Evolutionary conservation across 345 rosid genomes (phyloP), one percentile per base, ranked within the genome.

Genomic region (Eucalyptus paniculata): DNA sequence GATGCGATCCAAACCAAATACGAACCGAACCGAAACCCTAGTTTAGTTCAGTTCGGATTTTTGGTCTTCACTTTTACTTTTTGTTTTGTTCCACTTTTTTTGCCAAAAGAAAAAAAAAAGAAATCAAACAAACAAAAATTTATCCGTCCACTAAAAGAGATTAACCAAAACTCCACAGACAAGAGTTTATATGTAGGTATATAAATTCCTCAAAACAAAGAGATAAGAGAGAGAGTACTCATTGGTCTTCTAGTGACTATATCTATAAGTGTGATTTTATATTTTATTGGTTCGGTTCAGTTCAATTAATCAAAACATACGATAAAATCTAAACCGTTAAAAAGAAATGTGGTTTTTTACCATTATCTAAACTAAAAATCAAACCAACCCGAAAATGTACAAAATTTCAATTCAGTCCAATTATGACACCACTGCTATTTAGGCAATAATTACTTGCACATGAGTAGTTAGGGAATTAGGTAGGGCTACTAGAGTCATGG

Each of bases 11-110:
- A 5, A 56, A 11, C 12, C 6, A 56, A 23, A 56, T 56, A 56
- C 62, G 6, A 56, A 56, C 3, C 0, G 3, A 24, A 0, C 3
- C 1, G 6, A 56, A 56, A 56, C 13, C 13, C 30, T 56, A 24
- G 1, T 56, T 56, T 56, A 24, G 30, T 56, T 56, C 13, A 56
- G 2, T 56, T 56, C 6, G 13, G 1, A 56, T 56, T 56, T 56
- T 24, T 5, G 3, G 6, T 24, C 5, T 10, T 56, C 62, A 56
- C 30, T 56, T 23, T 2, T 24, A 2, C 12, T 56, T 56, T 9
- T 56, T 23, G 62, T 56, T 56, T 56, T 56, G 30, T 56, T 24
- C 12, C 9, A 53, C 30, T 24, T 11, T 24, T 56, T 56, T 56
- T 56, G 30, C 6, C 62, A 56, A 56, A 56, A 56, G 13, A 56